These are phyloP conservation scores for Stipa capillata DNA, from an alignment of 176 grass and related monocot genomes.

Conservation along the genomic window DNA sequence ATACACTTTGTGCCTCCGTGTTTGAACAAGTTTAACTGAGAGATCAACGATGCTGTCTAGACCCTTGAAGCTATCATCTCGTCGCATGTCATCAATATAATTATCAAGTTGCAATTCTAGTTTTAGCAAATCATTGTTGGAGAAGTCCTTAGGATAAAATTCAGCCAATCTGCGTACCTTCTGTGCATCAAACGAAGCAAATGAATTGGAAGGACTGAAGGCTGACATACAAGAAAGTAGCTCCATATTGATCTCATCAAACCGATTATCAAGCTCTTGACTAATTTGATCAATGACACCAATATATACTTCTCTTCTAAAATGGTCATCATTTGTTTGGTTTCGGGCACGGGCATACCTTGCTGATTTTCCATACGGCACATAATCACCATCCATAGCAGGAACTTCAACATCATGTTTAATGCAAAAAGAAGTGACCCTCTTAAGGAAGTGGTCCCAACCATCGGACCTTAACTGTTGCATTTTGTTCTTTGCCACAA, in stretches of 20 bases:
- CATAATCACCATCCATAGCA: not conserved
- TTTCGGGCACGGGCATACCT: not conserved
- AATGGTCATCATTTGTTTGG: not conserved
- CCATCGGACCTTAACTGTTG: not conserved
- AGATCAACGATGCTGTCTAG: not conserved
- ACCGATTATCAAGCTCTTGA: not conserved
- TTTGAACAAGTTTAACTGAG: not conserved
- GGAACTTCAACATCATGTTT: not conserved
- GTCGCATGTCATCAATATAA: not conserved
- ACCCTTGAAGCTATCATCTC: not conserved
- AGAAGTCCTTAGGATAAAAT: not conserved
- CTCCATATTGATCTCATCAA: not conserved
- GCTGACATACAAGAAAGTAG: not conserved
- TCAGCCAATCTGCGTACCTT: not conserved
- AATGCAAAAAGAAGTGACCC: not conserved
- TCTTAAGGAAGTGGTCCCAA: not conserved
- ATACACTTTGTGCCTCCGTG: not conserved
- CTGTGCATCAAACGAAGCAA: not conserved
- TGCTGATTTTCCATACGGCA: not conserved
- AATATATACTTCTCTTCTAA: not conserved
- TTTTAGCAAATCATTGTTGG: not conserved
- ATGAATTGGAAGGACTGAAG: not conserved
- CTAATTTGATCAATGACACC: not conserved
- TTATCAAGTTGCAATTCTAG: not conserved
- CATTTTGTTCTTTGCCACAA: not conserved